Evolutionary conservation across 2,329 filamentous ascomycete genomes (phyloP).

Genomic region (Passalora sequoiae): DNA sequence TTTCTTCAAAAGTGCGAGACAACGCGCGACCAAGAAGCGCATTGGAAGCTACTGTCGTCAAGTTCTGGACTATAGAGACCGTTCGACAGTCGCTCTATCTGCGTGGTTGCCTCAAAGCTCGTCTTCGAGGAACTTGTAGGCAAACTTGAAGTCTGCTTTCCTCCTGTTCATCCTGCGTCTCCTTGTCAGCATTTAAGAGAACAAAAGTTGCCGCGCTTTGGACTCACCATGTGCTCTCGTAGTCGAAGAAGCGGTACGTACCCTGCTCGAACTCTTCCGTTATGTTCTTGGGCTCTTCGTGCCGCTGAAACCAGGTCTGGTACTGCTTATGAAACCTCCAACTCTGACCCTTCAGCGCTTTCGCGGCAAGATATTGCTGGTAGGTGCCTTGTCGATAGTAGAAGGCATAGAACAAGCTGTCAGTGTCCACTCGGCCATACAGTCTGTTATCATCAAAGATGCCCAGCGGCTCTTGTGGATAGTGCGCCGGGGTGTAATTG

Average conservation of each 20-base stretch:
- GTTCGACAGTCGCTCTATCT: no score
- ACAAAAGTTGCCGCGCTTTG: no score
- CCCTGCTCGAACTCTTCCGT: conserved; percentile 98
- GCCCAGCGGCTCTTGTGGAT: conserved; percentile 84
- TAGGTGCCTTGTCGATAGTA: conserved; percentile 97
- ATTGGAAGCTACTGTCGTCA: conserved; percentile 18
- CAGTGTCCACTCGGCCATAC: conserved; percentile 85
- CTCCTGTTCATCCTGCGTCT: conserved; percentile 85
- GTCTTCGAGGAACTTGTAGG: conserved; percentile 95
- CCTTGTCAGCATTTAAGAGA: conserved; percentile 9
- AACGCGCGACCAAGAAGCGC: background rate
- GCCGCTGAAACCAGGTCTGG: conserved; percentile 97
- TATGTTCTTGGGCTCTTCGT: conserved; percentile 97
- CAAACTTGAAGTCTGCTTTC: conserved; percentile 97
- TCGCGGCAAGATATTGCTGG: conserved; percentile 91
- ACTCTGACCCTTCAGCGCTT: conserved; percentile 95
- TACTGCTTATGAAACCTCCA: conserved; percentile 99
- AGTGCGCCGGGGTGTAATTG: conserved; percentile 69
- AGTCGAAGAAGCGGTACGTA: conserved; percentile 98
- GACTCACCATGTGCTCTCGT: conserved; percentile 93
- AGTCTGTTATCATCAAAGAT: conserved; percentile 88
- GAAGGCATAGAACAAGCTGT: conserved; percentile 97
- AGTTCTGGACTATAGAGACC: no score
- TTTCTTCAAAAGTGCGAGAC: background rate
- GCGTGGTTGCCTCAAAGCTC: conserved; percentile 38